These are phyloP conservation scores for Moelleriella libera DNA, from an alignment of 2,329 filamentous ascomycete species.

Conservation along the genomic window DNA sequence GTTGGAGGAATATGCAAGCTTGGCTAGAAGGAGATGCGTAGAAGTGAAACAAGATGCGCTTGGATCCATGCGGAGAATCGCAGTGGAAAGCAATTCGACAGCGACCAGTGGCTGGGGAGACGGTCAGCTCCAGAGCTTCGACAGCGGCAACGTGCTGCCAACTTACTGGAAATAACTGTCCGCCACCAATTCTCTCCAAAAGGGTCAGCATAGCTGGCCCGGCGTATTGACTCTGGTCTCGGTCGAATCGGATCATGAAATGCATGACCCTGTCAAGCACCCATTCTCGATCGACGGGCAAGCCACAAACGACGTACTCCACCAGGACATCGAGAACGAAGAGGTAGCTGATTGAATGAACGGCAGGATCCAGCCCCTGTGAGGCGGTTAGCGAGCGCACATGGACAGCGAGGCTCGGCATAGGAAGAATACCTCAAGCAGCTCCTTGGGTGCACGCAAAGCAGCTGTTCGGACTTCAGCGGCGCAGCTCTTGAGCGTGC, in stretches of 20 bases:
- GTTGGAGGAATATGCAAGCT: conserved; percentile 42
- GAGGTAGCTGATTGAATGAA: conserved; percentile 38
- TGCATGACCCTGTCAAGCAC: conserved; percentile 26
- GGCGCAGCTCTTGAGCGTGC: background rate
- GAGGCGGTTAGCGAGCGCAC: background rate
- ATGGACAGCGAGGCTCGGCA: background rate
- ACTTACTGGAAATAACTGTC: conserved; percentile 27
- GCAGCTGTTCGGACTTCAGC: conserved; percentile 12
- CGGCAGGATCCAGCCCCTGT: conserved; percentile 30
- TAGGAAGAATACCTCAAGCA: conserved; percentile 21
- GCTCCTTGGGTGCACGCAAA: conserved; percentile 16
- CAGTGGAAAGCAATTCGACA: conserved; percentile 29
- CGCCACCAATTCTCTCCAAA: conserved; percentile 23
- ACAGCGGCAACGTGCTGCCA: too few species aligned
- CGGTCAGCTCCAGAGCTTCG: conserved; percentile 1
- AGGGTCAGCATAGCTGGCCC: conserved; percentile 27
- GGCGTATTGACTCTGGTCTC: conserved; percentile 36
- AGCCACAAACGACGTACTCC: conserved; percentile 9
- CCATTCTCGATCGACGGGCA: conserved; percentile 14
- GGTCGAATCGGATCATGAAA: conserved; percentile 35
- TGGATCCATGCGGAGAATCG: conserved; percentile 53
- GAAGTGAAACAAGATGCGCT: conserved; percentile 51
- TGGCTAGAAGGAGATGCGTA: conserved; percentile 43
- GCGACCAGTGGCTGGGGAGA: conserved; percentile 27
- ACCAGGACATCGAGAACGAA: conserved; percentile 28